Base-by-base conservation (phyloP, 768 basidiomycete species). In the Glaciozyma antarctica region DNA sequence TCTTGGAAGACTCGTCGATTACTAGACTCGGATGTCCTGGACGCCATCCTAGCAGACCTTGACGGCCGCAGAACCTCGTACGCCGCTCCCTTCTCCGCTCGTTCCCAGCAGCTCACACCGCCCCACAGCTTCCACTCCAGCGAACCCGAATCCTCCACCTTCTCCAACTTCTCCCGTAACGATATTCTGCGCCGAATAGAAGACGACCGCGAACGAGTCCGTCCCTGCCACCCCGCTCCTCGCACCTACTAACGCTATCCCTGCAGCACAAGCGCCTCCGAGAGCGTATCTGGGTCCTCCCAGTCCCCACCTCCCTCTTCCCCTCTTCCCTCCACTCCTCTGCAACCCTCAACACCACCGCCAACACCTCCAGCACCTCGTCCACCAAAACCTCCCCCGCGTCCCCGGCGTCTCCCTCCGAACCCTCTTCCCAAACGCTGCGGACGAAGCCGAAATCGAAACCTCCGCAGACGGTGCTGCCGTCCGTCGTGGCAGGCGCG, bases 211-310 rank as follows among this genome's bases (percentile, higher is more conserved):
- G 79, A 80, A 63, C 71, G 79, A 12, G 78, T 77, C 48, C 62
- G 75, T 69, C 28, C 22, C 34, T 22, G 52, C 55, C 44, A 19
- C 15, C 17, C 24, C 30, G 38, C 56, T 45, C 51, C n/a, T 21
- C n/a, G 12, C 16, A n/a, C 54, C 38, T 45, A 43, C 64, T 48
- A 43, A 45, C 49, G 0, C 10, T 12, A 26, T 21, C 0, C 28
- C 7, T 15, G 21, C 72, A 78, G 77, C 79, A 80, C 64, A 80
- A 80, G 68, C 75, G 79, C 17, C 73, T 80, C 1, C 67, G 78
- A 59, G 78, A 80, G 69, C 74, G 76, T 43, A 77, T 78, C 63
- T 80, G 79, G 79, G 77, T 80, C 28, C 71, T 80, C 5, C 79
- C 78, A 21, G 75, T 78, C 47, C 77, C 77, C 8, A 32, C 70